phyloP scores from a whole-genome alignment of 2,329 filamentous ascomycete genomes.

The Monilinia polystroma region DNA sequence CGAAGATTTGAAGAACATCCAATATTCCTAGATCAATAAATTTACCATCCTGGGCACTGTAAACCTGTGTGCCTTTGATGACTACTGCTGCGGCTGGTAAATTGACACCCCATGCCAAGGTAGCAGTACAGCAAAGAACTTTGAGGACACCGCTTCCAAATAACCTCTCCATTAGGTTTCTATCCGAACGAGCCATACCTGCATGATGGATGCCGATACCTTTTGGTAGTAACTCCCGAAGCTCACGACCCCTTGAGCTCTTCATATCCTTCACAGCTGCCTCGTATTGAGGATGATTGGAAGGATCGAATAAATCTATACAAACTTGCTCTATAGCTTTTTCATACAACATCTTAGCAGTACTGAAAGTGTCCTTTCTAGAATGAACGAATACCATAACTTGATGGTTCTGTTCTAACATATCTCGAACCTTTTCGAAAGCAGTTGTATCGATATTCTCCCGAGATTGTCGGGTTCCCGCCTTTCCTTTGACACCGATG shows the following conservation, averaged over 20 bases:
- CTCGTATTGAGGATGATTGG: constrained; percentile 74
- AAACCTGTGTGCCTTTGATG: constrained; percentile 73
- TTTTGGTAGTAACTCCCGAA: constrained; percentile 85
- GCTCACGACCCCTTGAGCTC: constrained; percentile 77
- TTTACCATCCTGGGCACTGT: constrained; percentile 93
- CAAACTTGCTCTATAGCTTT: constrained; percentile 81
- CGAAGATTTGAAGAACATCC: constrained; percentile 96
- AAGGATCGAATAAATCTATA: constrained; percentile 79
- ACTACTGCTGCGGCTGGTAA: constrained; percentile 93
- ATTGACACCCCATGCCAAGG: constrained; percentile 97
- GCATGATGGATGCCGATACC: constrained; percentile 95
- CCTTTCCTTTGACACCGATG: constrained; percentile 90
- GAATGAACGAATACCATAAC: constrained; percentile 99
- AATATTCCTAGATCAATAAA: constrained; percentile 95
- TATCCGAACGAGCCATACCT: constrained; percentile 90
- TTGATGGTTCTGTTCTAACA: constrained; percentile 90
- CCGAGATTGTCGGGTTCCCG: constrained; percentile 74
- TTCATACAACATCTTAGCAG: constrained; percentile 80
- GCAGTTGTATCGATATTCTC: constrained; percentile 86
- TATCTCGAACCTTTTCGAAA: constrained; percentile 92
- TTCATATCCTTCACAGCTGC: constrained; percentile 82
- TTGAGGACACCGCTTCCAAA: constrained; percentile 92
- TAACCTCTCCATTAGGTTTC: constrained; percentile 91
- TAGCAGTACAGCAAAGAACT: constrained; percentile 97
- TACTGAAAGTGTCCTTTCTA: constrained; percentile 86